Conservation (phyloP, 768 basidiomycete species). For the Pisolithus albus region DNA sequence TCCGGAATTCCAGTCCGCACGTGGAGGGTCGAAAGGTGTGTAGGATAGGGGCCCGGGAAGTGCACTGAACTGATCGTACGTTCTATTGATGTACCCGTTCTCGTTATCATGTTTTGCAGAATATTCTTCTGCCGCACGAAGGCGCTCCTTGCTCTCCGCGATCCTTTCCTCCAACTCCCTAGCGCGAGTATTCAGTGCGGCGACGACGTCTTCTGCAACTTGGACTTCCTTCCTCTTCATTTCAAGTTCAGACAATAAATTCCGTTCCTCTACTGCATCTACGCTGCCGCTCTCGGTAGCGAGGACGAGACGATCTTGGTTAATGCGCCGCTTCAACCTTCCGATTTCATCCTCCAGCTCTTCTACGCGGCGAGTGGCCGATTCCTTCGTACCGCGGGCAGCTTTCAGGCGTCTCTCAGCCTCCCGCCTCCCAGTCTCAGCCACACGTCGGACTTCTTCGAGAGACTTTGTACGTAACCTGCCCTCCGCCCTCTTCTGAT, state of each 20-base stretch:
- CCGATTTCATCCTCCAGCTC: conserved; percentile 57
- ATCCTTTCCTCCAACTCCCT: conserved; percentile 71
- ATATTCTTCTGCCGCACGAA: conserved; percentile 53
- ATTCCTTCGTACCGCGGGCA: conserved; percentile 59
- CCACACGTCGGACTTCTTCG: conserved; percentile 80
- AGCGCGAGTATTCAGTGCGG: conserved; percentile 55
- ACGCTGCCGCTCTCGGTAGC: conserved; percentile 37
- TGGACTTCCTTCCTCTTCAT: conserved; percentile 48
- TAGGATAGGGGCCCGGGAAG: conserved; percentile 22
- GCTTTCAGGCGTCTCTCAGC: conserved; percentile 82
- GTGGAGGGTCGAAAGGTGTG: conserved; percentile 25
- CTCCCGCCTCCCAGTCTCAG: conserved; percentile 74
- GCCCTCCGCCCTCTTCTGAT: conserved; percentile 66
- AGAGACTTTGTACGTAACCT: conserved; percentile 78
- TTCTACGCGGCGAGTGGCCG: conserved; percentile 49
- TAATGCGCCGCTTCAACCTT: conserved; percentile 45
- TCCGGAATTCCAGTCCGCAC: conserved; percentile 11
- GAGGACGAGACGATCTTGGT: conserved; percentile 49
- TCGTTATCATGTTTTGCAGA: conserved; percentile 25
- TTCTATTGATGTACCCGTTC: conserved; percentile 2
- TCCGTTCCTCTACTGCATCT: conserved; percentile 41
- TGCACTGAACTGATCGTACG: conserved; percentile 12
- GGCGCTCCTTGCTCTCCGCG: conserved; percentile 51
- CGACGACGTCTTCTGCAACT: conserved; percentile 59
- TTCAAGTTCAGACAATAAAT: conserved; percentile 40